Evolutionary conservation across 2,329 filamentous ascomycete species (phyloP), one percentile per base, ranked within the genome.

Genomic region (Xylariaceae sp.): DNA sequence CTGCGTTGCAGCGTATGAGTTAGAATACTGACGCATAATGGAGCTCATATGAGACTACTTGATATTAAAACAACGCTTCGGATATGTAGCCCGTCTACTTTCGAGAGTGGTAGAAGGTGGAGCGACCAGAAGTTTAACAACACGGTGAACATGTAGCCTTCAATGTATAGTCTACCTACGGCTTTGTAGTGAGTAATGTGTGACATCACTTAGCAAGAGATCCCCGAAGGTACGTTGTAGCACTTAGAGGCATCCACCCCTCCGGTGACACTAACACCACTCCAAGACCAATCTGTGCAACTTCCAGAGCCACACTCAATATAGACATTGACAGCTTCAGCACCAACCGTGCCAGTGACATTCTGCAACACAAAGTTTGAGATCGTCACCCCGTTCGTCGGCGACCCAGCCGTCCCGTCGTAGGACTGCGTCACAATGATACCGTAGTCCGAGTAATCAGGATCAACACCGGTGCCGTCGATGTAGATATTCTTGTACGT

Each of bases 351-450:
- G 7, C 77, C 78, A 4, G 68, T 73, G 45, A 80, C 67, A 42
- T 69, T 67, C 38, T 62, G 54, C 11, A 79, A 49, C 2, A 65
- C 69, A n/a, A 80, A 63, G n/a, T 62, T 68, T 2, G 72, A 74
- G 53, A 80, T 73, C 1, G 68, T 68, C 11, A 79, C 74, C 36
- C 72, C 75, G 40, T 67, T 71, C 9, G 77, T 80, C 4, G 77
- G 75, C 1, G 59, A 71, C 40, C 71, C 71, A 9, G 51, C 63
- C 19, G 72, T 73, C 45, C 67, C 72, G 41, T 75, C 68, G 60
- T 82, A 83, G 62, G 82, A 79, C 69, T 85, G 82, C 63, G 83
- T 71, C 53, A 84, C 75, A 46, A 83, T 72, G 45, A 84, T 76
- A 41, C 76, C 80, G 63, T 83, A 81, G 18, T 75, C 55, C 6